Conservation (phyloP, 225 moss, liverwort and hornwort species). For the Physcomitrium patens region DNA sequence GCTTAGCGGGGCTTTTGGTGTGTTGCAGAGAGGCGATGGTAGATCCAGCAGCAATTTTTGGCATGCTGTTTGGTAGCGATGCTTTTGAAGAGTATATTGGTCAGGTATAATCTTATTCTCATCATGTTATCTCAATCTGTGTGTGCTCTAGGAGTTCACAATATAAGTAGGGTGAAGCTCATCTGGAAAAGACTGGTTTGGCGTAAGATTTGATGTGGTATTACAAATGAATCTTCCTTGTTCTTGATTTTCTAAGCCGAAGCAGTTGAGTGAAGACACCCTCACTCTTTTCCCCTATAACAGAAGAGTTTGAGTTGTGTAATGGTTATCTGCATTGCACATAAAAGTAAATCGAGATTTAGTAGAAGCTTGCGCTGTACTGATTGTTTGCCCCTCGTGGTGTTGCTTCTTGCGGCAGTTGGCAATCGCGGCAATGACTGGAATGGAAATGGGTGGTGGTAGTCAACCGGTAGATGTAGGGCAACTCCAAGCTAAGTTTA, state of each 20-base stretch:
- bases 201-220: background rate
- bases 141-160: background rate
- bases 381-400: slow-evolving; percentile 17
- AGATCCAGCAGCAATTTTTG: slow-evolving; percentile 77
- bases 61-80: slow-evolving; percentile 84
- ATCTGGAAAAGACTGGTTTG: background rate
- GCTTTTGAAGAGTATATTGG: slow-evolving; percentile 72
- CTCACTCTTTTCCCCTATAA: background rate
- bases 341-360: background rate
- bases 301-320: background rate
- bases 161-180: background rate
- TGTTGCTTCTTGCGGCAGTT: slow-evolving; percentile 35
- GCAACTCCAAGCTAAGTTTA: slow-evolving; percentile 46
- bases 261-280: background rate
- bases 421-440: slow-evolving; percentile 66
- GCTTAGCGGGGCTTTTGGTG: slow-evolving; percentile 8
- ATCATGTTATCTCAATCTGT: background rate
- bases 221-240: background rate
- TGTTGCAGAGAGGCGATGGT: slow-evolving; percentile 70
- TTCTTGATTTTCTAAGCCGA: background rate
- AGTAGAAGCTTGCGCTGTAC: background rate
- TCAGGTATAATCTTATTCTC: slow-evolving; percentile 33
- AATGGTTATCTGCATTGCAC: background rate
- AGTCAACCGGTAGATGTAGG: slow-evolving; percentile 47
- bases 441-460: slow-evolving; percentile 51